Evolutionary conservation across 345 rosid species (phyloP), one percentile per base, ranked within the genome.

Genomic region (Camelina neglecta): DNA sequence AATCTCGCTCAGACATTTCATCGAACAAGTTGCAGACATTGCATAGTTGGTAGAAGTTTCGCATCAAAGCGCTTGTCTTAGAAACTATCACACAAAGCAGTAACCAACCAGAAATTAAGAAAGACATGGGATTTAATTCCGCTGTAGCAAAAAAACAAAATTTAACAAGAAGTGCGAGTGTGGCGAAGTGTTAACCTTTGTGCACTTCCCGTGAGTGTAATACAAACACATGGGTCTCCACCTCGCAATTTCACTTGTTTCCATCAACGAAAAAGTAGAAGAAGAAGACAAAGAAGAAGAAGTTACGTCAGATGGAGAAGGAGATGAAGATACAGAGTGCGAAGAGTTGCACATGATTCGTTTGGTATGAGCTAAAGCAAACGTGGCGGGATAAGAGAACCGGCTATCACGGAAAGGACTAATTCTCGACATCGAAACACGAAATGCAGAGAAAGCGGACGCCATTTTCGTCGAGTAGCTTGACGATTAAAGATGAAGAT

Each of bases 211-310:
- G 55, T 94, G 98, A 8, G 96, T 82, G 83, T 81, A 72, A 80
- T 94, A 90, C 91, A 94, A 75, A 66, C 98, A 94, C 91, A 85
- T 84, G 20, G 93, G 96, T 75, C 81, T 84, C 96, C 96, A 89
- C 24, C 86, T 83, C 42, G 53, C 6, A 57, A 8, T 67, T 36
- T 58, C 35, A 44, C 6, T 69, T 54, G 71, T 55, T 35, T 56
- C 74, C 44, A 75, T 35, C n/a, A 79, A 42, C 13, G 85, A 70
- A 62, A 33, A 6, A 35, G 82, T 20, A 44, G 83, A 44, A 53
- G 60, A 36, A 41, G 66, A 15, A 35, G 82, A n/a, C 0, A 0
- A 18, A 44, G 83, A 38, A 42, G 60, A 47, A 45, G 76, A 49
- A 53, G 75, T n/a, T 31, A 38, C 15, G 23, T 69, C 61, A 65